Evolutionary conservation across 768 basidiomycete genomes (phyloP), one percentile per base, ranked within the genome.

Genomic region (Pholiota microspora): DNA sequence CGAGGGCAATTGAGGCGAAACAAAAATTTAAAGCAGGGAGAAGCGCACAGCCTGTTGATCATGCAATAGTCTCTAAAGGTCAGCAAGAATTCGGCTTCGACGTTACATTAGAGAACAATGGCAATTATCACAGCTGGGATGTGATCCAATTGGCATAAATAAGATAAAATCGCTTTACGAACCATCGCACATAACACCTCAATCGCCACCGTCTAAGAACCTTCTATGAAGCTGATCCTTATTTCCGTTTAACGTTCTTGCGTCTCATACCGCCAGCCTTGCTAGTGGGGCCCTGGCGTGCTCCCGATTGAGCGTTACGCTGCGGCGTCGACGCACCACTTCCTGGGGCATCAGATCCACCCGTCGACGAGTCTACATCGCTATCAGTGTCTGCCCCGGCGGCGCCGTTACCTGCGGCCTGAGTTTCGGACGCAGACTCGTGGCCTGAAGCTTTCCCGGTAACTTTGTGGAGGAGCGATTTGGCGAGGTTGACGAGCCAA

Each of bases 221-320:
- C n/a, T n/a, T n/a, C n/a, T n/a, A n/a, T n/a, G n/a, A n/a, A n/a
- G n/a, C n/a, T n/a, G n/a, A n/a, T 77, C 66, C 74, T 81, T 68
- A 80, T 66, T 82, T 77, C 66, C 74, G 81, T 68, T 70, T 79
- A 16, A 77, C 73, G 6, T 69, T 76, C 66, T 85, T 85, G 58
- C 86, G 79, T 65, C 88, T 78, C 64, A 80, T 83, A 9, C 86
- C 86, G 0, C 85, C 87, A 6, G 80, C 78, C 62, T 78, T 86
- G 42, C 69, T 67, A 18, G 78, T 74, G 9, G 81, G 76, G 4
- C 64, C 68, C 7, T 64, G 65, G 47, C 70, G 69, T 18, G n/a
- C n/a, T n/a, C 64, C 65, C 31, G 62, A 62, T 56, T 67, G 70
- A 5, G 62, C 67, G 10, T 62, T 70, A 38, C 70, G 68, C 55